Evolutionary conservation across 2,329 filamentous ascomycete species (phyloP), one percentile per base, ranked within the genome.

Genomic region (Fusarium heterosporum): DNA sequence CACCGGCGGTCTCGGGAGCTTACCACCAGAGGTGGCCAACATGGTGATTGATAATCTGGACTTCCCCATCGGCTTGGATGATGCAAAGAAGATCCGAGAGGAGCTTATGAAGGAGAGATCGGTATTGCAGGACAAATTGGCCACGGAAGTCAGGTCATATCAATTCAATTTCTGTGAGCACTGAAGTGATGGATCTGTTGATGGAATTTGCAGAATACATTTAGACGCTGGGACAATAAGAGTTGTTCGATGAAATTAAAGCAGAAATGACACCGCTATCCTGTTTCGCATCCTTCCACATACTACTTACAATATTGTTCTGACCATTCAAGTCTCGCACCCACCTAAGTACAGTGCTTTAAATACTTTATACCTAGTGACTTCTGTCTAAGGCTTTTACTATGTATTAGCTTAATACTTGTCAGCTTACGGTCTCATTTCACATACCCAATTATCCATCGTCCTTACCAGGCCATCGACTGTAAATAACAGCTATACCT

Each of bases 131-230:
- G 12, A 42, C 8, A 30, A 29, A 1, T n/a, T 49, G 12, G 46
- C 60, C 8, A 6, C n/a, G 2, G 10, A 47, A 3, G 34, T 66
- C 13, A 46, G 17, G 4, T 16, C 16, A 9, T 14, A 48, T 30
- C 50, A 69, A 10, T 68, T 61, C 65, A 69, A 60, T 30, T 68
- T 68, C 45, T 68, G 65, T 36, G 65, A 68, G 34, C 65, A 68
- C 16, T 69, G 48, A 29, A 28, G 4, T 12, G 8, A 10, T 36
- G 34, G 4, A 8, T 7, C 10, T n/a, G 16, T 36, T 17, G 34
- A n/a, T n/a, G 26, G 26, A 6, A 28, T 10, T 6, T 28, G 26
- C 10, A 9, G 32, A 16, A n/a, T 36, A 36, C n/a, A 16, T 4
- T 8, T 36, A 14, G 32, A 36, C 14, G 9, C 16, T 16, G 32